A percentile compares a stretch with the other conserved stretches of the same genome.
Conservation (phyloP, 371 early-diverging fungal genomes). For the Coemansia sp. region DNA sequence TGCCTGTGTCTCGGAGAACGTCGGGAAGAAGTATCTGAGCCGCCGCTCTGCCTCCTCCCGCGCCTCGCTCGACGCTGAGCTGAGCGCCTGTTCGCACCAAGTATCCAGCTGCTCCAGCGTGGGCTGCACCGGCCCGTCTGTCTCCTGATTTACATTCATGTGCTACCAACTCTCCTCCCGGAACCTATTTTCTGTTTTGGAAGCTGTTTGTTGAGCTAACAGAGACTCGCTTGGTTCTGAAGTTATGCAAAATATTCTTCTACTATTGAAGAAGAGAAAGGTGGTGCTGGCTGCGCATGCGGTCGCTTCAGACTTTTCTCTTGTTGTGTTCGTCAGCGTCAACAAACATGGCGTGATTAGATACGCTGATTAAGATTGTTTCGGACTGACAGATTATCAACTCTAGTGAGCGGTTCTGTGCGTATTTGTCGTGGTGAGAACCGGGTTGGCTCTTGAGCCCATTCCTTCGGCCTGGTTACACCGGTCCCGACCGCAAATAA, state of each 20-base stretch:
- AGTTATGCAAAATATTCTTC: neutral
- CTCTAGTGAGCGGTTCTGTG: neutral
- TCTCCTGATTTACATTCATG: conserved; percentile 20
- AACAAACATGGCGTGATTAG: neutral
- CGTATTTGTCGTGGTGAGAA: neutral
- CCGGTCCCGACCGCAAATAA: neutral
- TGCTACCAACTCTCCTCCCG: neutral
- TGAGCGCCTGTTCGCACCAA: conserved; percentile 52
- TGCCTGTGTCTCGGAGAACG: conserved; percentile 64
- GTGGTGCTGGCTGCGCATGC: neutral
- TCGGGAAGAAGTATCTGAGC: conserved; percentile 78
- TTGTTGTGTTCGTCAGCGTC: neutral
- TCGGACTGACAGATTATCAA: neutral
- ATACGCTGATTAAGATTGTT: neutral
- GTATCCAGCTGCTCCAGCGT: conserved; percentile 52
- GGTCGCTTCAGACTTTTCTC: neutral
- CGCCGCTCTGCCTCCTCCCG: conserved; percentile 69
- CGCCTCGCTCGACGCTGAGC: conserved; percentile 60
- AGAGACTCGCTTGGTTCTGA: neutral
- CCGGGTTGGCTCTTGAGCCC: neutral
- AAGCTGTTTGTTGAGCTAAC: neutral
- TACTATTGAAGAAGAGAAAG: neutral
- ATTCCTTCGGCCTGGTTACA: neutral
- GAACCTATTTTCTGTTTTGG: neutral
- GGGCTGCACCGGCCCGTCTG: conserved; percentile 35